These are phyloP conservation scores for Saksenaea oblongispora DNA, from an alignment of 371 early-diverging fungal genomes.

Conservation along the genomic window DNA sequence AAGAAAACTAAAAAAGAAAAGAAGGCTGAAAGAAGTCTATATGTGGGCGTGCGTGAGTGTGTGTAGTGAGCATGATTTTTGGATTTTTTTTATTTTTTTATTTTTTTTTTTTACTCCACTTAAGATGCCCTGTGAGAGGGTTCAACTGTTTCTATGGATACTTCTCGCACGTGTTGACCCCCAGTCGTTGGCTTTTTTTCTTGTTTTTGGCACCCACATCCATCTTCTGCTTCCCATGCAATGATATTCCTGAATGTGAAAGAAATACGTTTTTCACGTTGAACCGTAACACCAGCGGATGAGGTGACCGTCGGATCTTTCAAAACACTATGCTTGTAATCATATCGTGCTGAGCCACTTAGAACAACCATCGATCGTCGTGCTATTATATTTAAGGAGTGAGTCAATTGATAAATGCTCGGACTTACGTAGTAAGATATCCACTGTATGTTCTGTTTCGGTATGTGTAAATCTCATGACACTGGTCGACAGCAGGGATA, in stretches of 20 bases:
- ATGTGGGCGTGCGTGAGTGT: not conserved
- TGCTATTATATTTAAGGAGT: slow-evolving; percentile 17
- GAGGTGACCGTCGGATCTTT: slow-evolving; percentile 58
- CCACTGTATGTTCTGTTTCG: slow-evolving; percentile 26
- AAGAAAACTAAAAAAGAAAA: not conserved
- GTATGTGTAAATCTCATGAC: slow-evolving; percentile 64
- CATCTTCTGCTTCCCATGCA: slow-evolving; percentile 21
- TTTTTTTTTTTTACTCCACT: slow-evolving; percentile 5
- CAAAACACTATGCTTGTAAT: slow-evolving; percentile 68
- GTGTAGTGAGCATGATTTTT: not conserved
- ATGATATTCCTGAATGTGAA: slow-evolving; percentile 42
- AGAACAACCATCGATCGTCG: slow-evolving; percentile 69
- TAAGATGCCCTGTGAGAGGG: slow-evolving; percentile 4
- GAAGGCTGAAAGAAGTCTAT: not conserved
- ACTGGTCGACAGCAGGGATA: slow-evolving; percentile 70
- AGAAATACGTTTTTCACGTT: slow-evolving; percentile 43
- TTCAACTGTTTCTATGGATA: not conserved
- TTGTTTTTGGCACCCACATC: slow-evolving; percentile 5
- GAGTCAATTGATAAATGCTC: not conserved
- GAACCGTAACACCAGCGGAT: slow-evolving; percentile 22
- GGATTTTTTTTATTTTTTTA: not conserved
- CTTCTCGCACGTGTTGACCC: slow-evolving; percentile 3
- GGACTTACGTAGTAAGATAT: slow-evolving; percentile 53
- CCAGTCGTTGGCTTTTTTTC: not conserved
- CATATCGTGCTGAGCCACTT: slow-evolving; percentile 61